Evolutionary conservation across 805 yeast genomes (phyloP).

Genomic region (Wickerhamiella kurtzmanii): DNA sequence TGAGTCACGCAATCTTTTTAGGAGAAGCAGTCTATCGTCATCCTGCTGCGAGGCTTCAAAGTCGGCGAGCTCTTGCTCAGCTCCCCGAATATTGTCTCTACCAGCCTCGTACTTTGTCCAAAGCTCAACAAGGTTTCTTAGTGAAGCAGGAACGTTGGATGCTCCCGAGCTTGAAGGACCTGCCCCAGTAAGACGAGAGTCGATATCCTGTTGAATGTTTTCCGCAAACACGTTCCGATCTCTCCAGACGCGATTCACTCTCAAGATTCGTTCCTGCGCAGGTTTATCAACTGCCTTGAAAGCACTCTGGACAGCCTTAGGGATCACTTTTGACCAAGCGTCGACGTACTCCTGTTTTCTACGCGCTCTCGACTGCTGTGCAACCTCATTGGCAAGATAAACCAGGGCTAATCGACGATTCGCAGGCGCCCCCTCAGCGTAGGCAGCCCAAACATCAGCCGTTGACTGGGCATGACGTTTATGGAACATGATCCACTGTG

Average conservation of each 20-base stretch:
- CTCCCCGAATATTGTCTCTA: neutral
- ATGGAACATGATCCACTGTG: conserved; percentile 61
- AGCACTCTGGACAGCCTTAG: conserved; percentile 29
- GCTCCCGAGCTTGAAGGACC: conserved; percentile 2
- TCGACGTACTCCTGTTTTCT: conserved; percentile 43
- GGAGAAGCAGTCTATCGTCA: neutral
- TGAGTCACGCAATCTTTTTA: neutral
- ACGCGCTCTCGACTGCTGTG: conserved; percentile 61
- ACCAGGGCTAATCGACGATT: conserved; percentile 42
- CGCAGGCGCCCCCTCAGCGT: conserved; percentile 23
- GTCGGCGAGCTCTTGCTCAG: neutral
- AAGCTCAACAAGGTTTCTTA: neutral
- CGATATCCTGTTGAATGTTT: conserved; percentile 23
- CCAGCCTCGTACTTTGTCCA: neutral
- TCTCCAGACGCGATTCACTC: conserved; percentile 55
- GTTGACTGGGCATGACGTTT: conserved; percentile 41
- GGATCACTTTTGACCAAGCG: conserved; percentile 39
- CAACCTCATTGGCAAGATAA: conserved; percentile 67
- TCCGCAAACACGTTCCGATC: conserved; percentile 41
- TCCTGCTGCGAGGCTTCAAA: neutral
- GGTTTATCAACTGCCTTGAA: conserved; percentile 29
- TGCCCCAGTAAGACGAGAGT: conserved; percentile 14
- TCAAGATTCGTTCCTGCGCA: conserved; percentile 38
- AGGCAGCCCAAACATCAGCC: conserved; percentile 41
- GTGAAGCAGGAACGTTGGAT: conserved; percentile 4